A percentile compares a stretch with the other conserved stretches of the same genome.
Evolutionary conservation across 306 rosid genomes (phyloP).

Genomic region (Fagus sylvatica): DNA sequence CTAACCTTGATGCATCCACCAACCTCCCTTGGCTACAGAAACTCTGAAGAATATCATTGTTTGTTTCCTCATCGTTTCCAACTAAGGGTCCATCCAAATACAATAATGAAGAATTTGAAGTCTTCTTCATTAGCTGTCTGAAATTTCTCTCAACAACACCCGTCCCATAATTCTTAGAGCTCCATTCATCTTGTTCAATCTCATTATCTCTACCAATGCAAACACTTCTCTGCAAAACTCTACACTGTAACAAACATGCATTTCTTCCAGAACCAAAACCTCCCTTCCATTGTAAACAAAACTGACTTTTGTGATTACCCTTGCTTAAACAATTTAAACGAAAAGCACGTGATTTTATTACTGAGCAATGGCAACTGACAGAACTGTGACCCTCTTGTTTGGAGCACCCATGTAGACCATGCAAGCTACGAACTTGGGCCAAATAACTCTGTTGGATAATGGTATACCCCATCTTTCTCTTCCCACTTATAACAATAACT

Average conservation of each 20-base stretch:
- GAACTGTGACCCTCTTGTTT: conserved; percentile 38
- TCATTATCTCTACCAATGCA: conserved; percentile 54
- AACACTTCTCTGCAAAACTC: conserved; percentile 46
- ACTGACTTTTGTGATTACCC: conserved; percentile 18
- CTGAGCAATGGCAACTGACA: conserved; percentile 28
- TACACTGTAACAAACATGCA: conserved; percentile 20
- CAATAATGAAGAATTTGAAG: conserved; percentile 32
- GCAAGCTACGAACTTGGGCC: conserved; percentile 36
- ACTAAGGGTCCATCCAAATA: conserved; percentile 52
- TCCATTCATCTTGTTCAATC: conserved; percentile 40
- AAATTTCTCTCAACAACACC: conserved; percentile 25
- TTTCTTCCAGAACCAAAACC: conserved; percentile 28
- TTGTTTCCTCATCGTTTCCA: conserved; percentile 52
- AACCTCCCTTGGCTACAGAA: conserved; percentile 62
- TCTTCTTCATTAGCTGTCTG: conserved; percentile 36
- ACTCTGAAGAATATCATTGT: conserved; percentile 58
- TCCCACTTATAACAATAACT: conserved; percentile 16
- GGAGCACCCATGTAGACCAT: conserved; percentile 36
- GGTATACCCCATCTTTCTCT: conserved; percentile 48
- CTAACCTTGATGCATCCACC: conserved; percentile 57
- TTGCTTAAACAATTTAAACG: conserved; percentile 23
- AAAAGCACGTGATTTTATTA: conserved; percentile 26
- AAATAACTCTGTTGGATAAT: conserved; percentile 42
- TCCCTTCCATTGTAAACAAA: conserved; percentile 36
- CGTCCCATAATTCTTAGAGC: conserved; percentile 26